Evolutionary conservation across 2,329 filamentous ascomycete genomes (phyloP), one percentile per base, ranked within the genome.

Genomic region (Nigrospora sphaerica): DNA sequence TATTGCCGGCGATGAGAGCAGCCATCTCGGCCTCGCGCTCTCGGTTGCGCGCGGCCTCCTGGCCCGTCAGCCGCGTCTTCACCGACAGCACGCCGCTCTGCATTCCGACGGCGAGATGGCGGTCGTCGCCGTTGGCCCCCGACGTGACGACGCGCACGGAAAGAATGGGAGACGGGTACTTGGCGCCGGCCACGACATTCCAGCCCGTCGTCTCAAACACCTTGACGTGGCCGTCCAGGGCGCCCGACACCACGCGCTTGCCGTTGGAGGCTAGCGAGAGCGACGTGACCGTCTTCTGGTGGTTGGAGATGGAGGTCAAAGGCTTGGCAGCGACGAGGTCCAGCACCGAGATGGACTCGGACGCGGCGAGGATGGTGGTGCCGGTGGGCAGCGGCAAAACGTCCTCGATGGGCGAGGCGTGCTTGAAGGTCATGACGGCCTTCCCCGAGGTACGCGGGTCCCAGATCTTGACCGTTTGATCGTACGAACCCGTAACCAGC

Each of bases 221-320:
- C 70, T 98, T 98, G 70, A 97, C 84, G 67, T 97, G 93, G 11
- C 93, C 95, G 64, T 98, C 93, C 39, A 98, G 75, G 17, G 85
- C 90, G 66, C 90, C 93, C 53, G 85, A 91, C 45, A 98, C 79
- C 47, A 98, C 76, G 43, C 93, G 81, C 43, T 81, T 81, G 40
- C 87, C 88, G 55, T 86, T 81, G 39, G 88, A 91, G 9, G 90
- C 91, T 32, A 95, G 72, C 44, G 85, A 84, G 46, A 98, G 76
- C 9, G 86, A 84, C 0, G 93, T 97, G 49, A 98, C 91, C 1
- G 93, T 95, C 80, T 97, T 98, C 63, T 98, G 93, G 67, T 98
- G 93, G 63, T 95, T 97, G 56, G 84, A 85, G 52, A 98, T 84
- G 61, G 95, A 74, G 56, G 90, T 85, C 48, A 95, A 73, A 5